Evolutionary conservation across 208 protist genomes (phyloP).

Genomic region (Leishmania turanica): DNA sequence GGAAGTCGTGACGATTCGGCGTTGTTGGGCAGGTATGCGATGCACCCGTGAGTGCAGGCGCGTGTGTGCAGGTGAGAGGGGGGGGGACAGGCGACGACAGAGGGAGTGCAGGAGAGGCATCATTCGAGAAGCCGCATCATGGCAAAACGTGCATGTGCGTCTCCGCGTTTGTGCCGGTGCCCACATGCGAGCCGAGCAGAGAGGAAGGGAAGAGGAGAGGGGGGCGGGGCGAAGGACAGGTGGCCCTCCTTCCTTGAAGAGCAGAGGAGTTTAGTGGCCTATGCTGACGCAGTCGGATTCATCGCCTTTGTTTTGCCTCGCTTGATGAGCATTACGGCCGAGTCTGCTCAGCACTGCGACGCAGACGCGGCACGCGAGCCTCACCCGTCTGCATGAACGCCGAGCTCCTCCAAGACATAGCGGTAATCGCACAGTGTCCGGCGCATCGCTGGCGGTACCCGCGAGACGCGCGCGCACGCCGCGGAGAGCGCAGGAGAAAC

Average conservation of each 20-base stretch:
- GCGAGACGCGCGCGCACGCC: slow-evolving; percentile 32
- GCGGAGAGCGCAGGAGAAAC: slow-evolving; percentile 28
- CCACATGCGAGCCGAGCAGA: not conserved
- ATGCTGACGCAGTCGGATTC: not conserved
- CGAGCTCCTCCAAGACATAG: slow-evolving; percentile 51
- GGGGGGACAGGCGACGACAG: not conserved
- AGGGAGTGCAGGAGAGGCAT: not conserved
- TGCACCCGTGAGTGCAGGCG: not conserved
- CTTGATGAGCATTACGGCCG: not conserved
- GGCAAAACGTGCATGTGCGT: not conserved
- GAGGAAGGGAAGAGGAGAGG: not conserved
- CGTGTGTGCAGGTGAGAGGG: not conserved
- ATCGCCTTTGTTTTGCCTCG: not conserved
- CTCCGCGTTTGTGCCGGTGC: not conserved
- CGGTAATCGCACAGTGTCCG: slow-evolving; percentile 54
- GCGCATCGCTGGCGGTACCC: slow-evolving; percentile 30
- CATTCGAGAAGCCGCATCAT: not conserved
- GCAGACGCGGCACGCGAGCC: too few relatives aligned
- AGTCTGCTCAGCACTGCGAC: not conserved
- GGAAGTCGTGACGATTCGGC: not conserved
- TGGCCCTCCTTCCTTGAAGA: not conserved
- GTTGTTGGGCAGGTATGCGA: not conserved
- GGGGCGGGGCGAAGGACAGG: too few relatives aligned
- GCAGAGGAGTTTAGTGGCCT: too few relatives aligned
- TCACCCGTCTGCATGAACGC: not conserved